Evolutionary conservation across 2,329 filamentous ascomycete genomes (phyloP), one percentile per base, ranked within the genome.

Genomic region (Epichloe gansuensis): DNA sequence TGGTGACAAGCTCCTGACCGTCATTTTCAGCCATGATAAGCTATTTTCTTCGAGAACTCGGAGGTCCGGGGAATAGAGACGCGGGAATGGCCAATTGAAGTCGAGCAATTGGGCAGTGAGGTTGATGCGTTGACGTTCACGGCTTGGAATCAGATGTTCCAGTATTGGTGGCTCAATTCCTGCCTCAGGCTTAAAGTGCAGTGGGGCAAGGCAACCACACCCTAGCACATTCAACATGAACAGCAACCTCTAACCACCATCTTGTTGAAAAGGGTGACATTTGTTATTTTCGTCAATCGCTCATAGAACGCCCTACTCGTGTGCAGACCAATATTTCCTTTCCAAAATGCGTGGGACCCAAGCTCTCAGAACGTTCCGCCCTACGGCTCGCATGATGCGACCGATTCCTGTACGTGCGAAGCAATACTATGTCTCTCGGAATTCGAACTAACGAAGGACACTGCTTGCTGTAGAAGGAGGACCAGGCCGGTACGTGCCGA

Each of bases 21-120:
- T 88, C 84, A 68, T 87, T 87, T 66, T 94, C 88, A 71, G 89
- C 85, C 91, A 98, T 98, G 64, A 75, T 90, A 80, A 61, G 59
- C 60, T 65, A 60, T 58, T 65, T 64, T 58, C 56, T 56, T 55
- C 51, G 59, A 59, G 60, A 57, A 59, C 56, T 61, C 60, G 59
- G 61, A 60, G 54, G 57, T 23, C 15, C 23, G 52, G n/a, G 27
- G 15, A 39, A 39, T n/a, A 13, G 31, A 42, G 52, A 46, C 41
- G 41, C 52, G 38, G 48, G 34, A 45, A 48, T 57, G 59, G 60
- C 63, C 60, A 60, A 62, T 63, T 53, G 55, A 51, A 46, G 12
- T 54, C 23, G 54, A 46, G 42, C 39, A 31, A 50, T 36, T 36
- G 47, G 43, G 21, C 47, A 27, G 43, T 43, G 51, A 51, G 46